phyloP scores from a whole-genome alignment of 805 yeast genomes.

The Naumovozyma dairenensis region DNA sequence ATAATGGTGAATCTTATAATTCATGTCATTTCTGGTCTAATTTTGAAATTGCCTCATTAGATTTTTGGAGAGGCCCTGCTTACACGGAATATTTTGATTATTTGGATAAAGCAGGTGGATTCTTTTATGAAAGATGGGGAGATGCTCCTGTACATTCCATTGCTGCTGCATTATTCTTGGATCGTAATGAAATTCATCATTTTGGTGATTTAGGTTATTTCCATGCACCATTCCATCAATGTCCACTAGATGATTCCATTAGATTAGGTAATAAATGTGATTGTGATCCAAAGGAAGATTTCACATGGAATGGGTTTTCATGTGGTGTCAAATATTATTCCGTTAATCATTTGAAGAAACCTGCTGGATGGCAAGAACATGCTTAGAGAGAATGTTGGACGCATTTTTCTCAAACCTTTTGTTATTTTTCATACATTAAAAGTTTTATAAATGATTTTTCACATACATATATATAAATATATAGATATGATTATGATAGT shows the following conservation, averaged over 20 bases:
- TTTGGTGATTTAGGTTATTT: constrained; percentile 79
- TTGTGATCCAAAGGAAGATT: constrained; percentile 61
- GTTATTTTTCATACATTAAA: no score
- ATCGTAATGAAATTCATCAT: constrained; percentile 62
- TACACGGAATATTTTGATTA: constrained; percentile 61
- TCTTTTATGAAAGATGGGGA: constrained; percentile 90
- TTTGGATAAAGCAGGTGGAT: constrained; percentile 79
- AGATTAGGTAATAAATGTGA: constrained; percentile 57
- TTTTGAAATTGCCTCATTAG: constrained; percentile 70
- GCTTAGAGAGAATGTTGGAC: no score
- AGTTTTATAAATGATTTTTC: no score
- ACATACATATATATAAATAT: no score
- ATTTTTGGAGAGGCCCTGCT: constrained; percentile 66
- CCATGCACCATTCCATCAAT: constrained; percentile 73
- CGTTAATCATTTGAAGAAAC: constrained; percentile 46
- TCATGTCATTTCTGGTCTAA: constrained; percentile 89
- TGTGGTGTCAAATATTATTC: constrained; percentile 59
- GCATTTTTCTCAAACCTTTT: no score
- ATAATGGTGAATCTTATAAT: constrained; percentile 62
- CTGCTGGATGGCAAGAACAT: constrained; percentile 65
- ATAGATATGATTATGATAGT: no score
- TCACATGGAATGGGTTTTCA: constrained; percentile 67
- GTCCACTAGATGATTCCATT: constrained; percentile 59
- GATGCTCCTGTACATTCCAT: constrained; percentile 90
- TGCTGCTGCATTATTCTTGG: constrained; percentile 71